Evolutionary conservation across 192 early-diverging fungal genomes (phyloP).

Genomic region (Kickxella alabastrina): DNA sequence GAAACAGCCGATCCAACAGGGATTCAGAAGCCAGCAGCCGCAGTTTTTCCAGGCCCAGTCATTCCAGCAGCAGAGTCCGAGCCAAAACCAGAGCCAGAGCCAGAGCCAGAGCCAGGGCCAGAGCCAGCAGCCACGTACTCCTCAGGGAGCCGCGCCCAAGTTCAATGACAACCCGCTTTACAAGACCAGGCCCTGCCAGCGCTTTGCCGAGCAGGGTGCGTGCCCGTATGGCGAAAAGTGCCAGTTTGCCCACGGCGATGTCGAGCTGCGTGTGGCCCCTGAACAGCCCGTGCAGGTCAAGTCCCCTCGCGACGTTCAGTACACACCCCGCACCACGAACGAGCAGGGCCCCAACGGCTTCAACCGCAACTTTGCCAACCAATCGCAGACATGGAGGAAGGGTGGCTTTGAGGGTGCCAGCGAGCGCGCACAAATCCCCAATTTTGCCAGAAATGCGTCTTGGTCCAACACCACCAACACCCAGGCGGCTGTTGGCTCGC

Average conservation of each 20-base stretch:
- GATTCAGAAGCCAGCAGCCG: neutral
- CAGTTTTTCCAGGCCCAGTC: too few species aligned
- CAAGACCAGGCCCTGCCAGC: slow-evolving; percentile 81
- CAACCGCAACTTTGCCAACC: slow-evolving; percentile 5
- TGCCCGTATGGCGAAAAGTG: slow-evolving; percentile 87
- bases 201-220: slow-evolving; percentile 69
- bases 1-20: slow-evolving; percentile 18
- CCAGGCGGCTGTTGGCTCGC: slow-evolving; percentile 18
- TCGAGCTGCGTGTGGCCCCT: slow-evolving; percentile 43
- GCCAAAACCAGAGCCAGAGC: too few species aligned
- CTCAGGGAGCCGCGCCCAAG: slow-evolving; percentile 31
- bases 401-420: slow-evolving; percentile 8
- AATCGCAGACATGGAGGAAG: slow-evolving; percentile 21
- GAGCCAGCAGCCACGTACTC: slow-evolving; percentile 22
- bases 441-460: slow-evolving; percentile 22
- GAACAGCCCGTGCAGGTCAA: slow-evolving; percentile 26
- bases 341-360: slow-evolving; percentile 7
- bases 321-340: slow-evolving; percentile 5
- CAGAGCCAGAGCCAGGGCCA: slow-evolving; percentile 1
- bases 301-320: slow-evolving; percentile 21
- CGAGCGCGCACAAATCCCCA: slow-evolving; percentile 24
- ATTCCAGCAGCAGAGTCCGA: slow-evolving; percentile 13
- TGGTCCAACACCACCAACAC: slow-evolving; percentile 37
- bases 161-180: slow-evolving; percentile 62
- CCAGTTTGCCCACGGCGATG: slow-evolving; percentile 65